These are phyloP conservation scores for Picochlorum sp. DNA, from an alignment of 139 green algal genomes.

Conservation along the genomic window DNA sequence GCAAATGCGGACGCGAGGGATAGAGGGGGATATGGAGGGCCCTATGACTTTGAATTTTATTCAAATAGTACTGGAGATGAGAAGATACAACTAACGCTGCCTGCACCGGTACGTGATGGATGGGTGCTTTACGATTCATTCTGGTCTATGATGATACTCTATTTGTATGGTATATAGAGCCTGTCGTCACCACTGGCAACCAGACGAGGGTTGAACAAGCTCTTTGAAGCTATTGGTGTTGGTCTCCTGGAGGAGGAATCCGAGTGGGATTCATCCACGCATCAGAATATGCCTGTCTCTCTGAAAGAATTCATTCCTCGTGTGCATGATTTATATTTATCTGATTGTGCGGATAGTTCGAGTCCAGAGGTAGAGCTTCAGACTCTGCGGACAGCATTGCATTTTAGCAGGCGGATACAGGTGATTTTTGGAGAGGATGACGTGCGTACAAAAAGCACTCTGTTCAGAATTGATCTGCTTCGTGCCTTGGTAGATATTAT, in stretches of 20 bases:
- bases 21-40: slow-evolving; percentile 16
- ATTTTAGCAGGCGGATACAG: slow-evolving; percentile 31
- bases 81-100: slow-evolving; percentile 1
- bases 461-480: slow-evolving; percentile 16
- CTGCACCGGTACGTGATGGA: background rate
- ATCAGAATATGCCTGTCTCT: background rate
- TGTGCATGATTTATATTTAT: background rate
- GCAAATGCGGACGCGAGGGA: slow-evolving; percentile 14
- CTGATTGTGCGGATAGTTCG: slow-evolving; percentile 1
- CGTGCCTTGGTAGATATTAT: slow-evolving; percentile 9
- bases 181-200: background rate
- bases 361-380: slow-evolving; percentile 23
- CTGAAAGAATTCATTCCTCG: background rate
- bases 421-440: slow-evolving; percentile 19
- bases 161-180: background rate
- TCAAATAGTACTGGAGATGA: slow-evolving; percentile 6
- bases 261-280: background rate
- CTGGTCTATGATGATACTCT: background rate
- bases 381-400: slow-evolving; percentile 41
- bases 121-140: background rate
- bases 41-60: slow-evolving; percentile 52
- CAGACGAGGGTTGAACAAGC: background rate
- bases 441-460: background rate
- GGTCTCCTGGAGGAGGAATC: slow-evolving; percentile 5
- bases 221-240: slow-evolving; percentile 7